A percentile compares a stretch with the other conserved stretches of the same genome.
These are phyloP conservation scores for Theobroma grandiflorum DNA, from an alignment of 441 rosid genomes.

Conservation along the genomic window DNA sequence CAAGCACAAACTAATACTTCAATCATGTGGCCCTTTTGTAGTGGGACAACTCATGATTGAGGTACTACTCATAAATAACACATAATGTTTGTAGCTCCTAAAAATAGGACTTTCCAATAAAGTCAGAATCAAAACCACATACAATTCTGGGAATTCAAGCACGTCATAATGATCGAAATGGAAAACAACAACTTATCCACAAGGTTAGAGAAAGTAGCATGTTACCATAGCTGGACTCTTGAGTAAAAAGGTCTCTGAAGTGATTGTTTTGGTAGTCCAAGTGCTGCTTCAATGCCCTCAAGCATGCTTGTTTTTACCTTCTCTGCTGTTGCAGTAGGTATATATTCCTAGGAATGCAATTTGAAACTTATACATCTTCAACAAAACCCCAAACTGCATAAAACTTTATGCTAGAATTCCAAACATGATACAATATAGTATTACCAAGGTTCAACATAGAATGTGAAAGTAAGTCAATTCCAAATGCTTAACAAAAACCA, in stretches of 20 bases:
- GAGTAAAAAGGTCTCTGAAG: constrained; percentile 69
- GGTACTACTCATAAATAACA: background rate
- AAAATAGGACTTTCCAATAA: background rate
- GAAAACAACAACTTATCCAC: background rate
- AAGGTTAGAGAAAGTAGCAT: background rate
- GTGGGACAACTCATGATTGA: background rate
- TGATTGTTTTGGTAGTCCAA: constrained; percentile 69
- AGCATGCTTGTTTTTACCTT: constrained; percentile 75
- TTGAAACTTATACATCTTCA: background rate
- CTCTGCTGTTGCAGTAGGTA: constrained; percentile 78
- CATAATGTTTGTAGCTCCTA: background rate
- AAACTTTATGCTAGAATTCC: background rate
- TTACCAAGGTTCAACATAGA: background rate
- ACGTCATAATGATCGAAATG: background rate
- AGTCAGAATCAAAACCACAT: background rate
- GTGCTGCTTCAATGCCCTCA: constrained; percentile 78
- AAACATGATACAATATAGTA: background rate
- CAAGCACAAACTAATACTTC: background rate
- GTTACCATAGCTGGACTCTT: constrained; percentile 81
- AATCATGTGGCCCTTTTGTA: background rate
- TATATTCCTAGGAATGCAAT: constrained; percentile 63
- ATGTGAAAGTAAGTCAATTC: too few species aligned
- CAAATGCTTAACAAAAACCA: too few species aligned
- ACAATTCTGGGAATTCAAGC: background rate
- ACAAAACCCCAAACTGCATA: background rate